Conservation (phyloP, 208 protist species). For the Naegleria gruberi region DNA sequence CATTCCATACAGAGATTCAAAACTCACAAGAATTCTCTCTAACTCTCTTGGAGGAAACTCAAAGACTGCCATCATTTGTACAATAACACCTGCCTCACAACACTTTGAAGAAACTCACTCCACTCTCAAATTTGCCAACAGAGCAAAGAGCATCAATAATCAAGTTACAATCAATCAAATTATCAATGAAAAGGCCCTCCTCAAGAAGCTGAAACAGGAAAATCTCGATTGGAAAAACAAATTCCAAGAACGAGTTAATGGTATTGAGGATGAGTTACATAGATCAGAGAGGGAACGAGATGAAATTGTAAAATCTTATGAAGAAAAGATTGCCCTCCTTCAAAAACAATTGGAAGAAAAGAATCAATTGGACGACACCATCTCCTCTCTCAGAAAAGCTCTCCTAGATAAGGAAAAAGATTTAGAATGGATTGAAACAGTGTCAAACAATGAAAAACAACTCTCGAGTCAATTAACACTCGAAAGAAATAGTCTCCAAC, state of each 20-base stretch:
- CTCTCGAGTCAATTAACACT: not conserved
- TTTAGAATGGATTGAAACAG: not conserved
- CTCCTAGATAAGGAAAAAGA: not conserved
- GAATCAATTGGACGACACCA: not conserved
- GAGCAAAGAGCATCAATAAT: slow-evolving; percentile 82
- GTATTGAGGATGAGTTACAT: not conserved
- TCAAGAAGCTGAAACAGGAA: slow-evolving; percentile 58
- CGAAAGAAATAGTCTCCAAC: not conserved
- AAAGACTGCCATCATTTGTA: slow-evolving; percentile 75
- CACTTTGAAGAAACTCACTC: slow-evolving; percentile 63
- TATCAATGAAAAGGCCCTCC: slow-evolving; percentile 72
- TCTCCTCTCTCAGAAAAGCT: not conserved
- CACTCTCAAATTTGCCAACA: slow-evolving; percentile 74
- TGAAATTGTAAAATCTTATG: not conserved
- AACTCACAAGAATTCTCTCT: slow-evolving; percentile 84
- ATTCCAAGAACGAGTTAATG: not conserved
- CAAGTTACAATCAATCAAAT: slow-evolving; percentile 74
- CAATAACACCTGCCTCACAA: slow-evolving; percentile 63
- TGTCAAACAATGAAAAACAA: not conserved
- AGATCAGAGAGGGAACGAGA: not conserved
- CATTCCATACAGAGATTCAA: slow-evolving; percentile 65
- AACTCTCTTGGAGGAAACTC: slow-evolving; percentile 76
- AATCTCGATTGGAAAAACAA: not conserved
- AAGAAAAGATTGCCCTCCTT: not conserved
- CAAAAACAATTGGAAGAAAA: not conserved